Base-by-base conservation (phyloP, 495 filamentous ascomycete genomes). In the Mytilinidion resinicola region DNA sequence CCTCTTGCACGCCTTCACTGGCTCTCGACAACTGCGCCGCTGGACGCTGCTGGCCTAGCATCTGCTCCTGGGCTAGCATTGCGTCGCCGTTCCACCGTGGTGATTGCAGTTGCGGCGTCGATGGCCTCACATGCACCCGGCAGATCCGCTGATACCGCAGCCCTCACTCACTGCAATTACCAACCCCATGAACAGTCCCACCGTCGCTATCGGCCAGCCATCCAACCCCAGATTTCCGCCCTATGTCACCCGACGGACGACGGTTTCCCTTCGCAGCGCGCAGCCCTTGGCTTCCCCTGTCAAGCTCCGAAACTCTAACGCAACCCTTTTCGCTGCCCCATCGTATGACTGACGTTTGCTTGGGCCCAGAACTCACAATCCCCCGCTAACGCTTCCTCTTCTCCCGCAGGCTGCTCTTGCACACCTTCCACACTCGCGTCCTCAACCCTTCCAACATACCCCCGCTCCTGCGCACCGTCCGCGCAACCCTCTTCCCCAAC, bases 401-500 rank as follows among this genome's bases (percentile, higher is more conserved):
- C 67, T 67, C 49, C 59, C 76, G 73, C 70, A 91, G 89, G 75
- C 83, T 91, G 60, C 80, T 96, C 61, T 86, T 85, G 56, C 77
- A 87, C 70, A 79, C 80, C 63, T 80, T 95, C 62, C 75, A 80
- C 60, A 77, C 78, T 52, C 76, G 82, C 65, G 69, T 95, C 56
- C 74, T 87, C 21, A 81, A 84, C 73, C 80, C 88, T 52, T 73
- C 79, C 56, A 77, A 84, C 64, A 77, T 93, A 53, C 88, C 90
- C 71, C 78, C 81, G 62, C 76, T 91, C 56, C 84, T 97, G 59
- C 81, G 83, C 67, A 80, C 78, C 55, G 77, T 83, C 64, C 84
- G 92, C 69, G 80, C 78, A 50, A 78, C 85, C 53, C 73, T 96
- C 43, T 95, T 95, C 69, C 90, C 91, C 30, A 82, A 85, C 74